A percentile compares a stretch with the other conserved stretches of the same genome.
Conservation (phyloP, 2,329 filamentous ascomycete genomes). For the Botrytis elliptica region DNA sequence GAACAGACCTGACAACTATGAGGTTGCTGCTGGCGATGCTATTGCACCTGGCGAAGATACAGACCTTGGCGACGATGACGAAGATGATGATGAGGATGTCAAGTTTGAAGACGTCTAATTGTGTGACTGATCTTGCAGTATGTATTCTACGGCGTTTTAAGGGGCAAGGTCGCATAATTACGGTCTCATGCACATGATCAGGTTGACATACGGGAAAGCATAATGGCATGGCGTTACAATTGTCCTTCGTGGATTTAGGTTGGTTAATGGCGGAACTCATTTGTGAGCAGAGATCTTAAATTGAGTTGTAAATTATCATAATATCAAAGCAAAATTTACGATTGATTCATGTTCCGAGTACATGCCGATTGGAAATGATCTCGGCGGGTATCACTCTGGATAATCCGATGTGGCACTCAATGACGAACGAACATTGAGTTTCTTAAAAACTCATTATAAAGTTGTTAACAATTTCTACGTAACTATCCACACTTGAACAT, state of each 20-base stretch:
- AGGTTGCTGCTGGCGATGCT: constrained; percentile 54
- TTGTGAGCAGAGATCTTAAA: not conserved
- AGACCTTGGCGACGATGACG: constrained; percentile 54
- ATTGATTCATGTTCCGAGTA: not conserved
- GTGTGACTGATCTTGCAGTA: not conserved
- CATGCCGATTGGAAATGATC: not conserved
- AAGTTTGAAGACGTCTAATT: constrained; percentile 75
- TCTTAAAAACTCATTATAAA: constrained; percentile 3
- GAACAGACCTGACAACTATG: constrained; percentile 56
- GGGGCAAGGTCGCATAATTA: constrained; percentile 6
- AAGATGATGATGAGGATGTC: constrained; percentile 63
- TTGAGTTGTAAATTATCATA: constrained; percentile 11
- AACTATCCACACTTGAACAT: not conserved
- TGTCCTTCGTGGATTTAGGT: not conserved
- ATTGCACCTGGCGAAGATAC: constrained; percentile 47
- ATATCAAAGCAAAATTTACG: not conserved
- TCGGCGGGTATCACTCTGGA: not conserved
- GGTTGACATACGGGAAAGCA: constrained; percentile 15
- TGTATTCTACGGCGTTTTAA: constrained; percentile 19
- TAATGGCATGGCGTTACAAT: constrained; percentile 18
- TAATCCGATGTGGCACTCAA: constrained; percentile 11
- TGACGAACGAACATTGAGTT: constrained; percentile 19
- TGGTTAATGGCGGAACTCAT: not conserved
- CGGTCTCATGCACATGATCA: constrained; percentile 7
- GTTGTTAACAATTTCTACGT: not conserved